Conservation (phyloP, 176 grass and related monocot genomes). For the Triticum urartu region DNA sequence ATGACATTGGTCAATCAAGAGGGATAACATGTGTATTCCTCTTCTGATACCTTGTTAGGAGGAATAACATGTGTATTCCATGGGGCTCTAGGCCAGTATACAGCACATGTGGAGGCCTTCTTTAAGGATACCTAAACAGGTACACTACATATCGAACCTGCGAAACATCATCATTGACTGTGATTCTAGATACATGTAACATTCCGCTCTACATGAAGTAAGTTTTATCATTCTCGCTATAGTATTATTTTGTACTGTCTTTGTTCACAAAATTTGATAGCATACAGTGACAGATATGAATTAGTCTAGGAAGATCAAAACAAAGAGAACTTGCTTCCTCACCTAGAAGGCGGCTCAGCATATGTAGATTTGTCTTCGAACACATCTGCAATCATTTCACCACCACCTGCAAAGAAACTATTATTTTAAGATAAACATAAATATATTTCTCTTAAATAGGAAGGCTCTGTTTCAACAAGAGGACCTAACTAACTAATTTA, state of each 20-base stretch:
- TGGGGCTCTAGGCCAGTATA: not conserved
- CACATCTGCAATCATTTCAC: slow-evolving; percentile 94
- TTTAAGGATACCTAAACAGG: not conserved
- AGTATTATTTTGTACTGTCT: not conserved
- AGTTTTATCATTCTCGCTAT: not conserved
- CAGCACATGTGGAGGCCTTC: not conserved
- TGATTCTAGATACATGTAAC: not conserved
- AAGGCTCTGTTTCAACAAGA: slow-evolving; percentile 6
- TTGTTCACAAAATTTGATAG: slow-evolving; percentile 15
- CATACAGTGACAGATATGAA: not conserved
- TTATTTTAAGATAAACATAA: slow-evolving; percentile 3
- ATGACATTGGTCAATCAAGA: too few relatives aligned
- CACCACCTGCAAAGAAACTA: slow-evolving; percentile 61
- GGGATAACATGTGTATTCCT: not conserved
- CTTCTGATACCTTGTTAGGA: too few relatives aligned
- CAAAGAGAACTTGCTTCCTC: not conserved
- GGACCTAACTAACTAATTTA: not conserved
- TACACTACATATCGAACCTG: not conserved
- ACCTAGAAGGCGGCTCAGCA: slow-evolving; percentile 95
- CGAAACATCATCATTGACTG: not conserved
- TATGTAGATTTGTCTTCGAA: slow-evolving; percentile 86
- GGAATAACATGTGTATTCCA: not conserved
- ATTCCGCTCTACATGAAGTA: not conserved
- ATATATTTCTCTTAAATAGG: slow-evolving; percentile 14
- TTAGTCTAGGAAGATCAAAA: not conserved